Evolutionary conservation across 2,329 filamentous ascomycete species (phyloP), one percentile per base, ranked within the genome.

Genomic region (Aspergillus fijiensis): DNA sequence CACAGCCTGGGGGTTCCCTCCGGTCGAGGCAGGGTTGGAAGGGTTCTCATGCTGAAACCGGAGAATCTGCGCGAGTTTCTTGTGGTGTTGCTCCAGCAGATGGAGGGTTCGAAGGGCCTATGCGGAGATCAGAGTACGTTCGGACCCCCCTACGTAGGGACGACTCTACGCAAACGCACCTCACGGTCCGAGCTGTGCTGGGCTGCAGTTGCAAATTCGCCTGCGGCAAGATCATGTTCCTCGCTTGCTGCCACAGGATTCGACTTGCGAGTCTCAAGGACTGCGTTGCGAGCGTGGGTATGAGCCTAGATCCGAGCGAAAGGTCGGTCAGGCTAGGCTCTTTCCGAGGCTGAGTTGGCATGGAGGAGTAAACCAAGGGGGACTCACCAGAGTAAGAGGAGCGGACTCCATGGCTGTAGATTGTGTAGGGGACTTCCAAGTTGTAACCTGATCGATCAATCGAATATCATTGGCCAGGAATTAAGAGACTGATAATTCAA

Each of bases 61-160:
- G 64, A 98, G 85, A 48, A 97, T 86, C 64, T 89, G 87, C 16
- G 93, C 92, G 12, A 98, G 87, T 63, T 87, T 88, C 66, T 87
- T 86, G 74, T 99, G 95, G 74, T 99, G 92, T 64, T 90, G 84
- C 76, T 97, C 92, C 60, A 99, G 87, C 2, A 98, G 84, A 65
- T 85, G 86, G 61, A 99, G 81, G 10, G 93, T 95, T 55, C 95
- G 87, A 53, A 96, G 78, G 14, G 93, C 94, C 82, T 96, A 83
- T 82, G 85, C 12, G 23, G 47, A 9, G 7, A 29, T 9, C 27
- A 29, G 29, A 21, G 19, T 55, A 31, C 49, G 29, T 57, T 16
- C 39, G 33, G 33, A 25, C 23, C 49, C 19, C 12, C 7, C 45
- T 29, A 49, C 42, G 39, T 35, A 21, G 31, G 25, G 57, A 39